Evolutionary conservation across 148 eudicot species (phyloP), one percentile per base, ranked within the genome.

Genomic region (Persicaria tinctoria): DNA sequence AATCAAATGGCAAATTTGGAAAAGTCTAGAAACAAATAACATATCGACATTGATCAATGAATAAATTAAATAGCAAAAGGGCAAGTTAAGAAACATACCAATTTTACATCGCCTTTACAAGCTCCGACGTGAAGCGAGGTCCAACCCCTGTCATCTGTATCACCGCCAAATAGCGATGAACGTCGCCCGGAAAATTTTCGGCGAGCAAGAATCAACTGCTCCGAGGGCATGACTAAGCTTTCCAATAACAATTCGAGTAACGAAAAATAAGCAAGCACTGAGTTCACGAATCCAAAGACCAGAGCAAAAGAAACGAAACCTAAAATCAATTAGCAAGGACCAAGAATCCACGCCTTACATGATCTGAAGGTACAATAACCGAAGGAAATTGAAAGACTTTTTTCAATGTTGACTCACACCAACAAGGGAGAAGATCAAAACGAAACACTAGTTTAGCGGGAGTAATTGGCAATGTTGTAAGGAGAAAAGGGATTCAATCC

Each of bases 121-220:
- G 93, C 90, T 74, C 83, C 82, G 46, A 91, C 79, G 70, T 91
- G 97, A 48, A 91, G 97, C 75, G 78, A 56, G 54, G 97, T 87
- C 97, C 97, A 91, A 56, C 97, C 97, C 74, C 97, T 85, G 82
- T 91, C 97, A 82, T 91, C 97, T 46, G 82, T 87, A 73, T 82
- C 86, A 0, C 71, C 74, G 32, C 78, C 82, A 45, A 68, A 68
- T 51, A 73, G 73, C 75, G 56, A 72, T 46, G 83, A 76, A 23
- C 84, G 88, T 76, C 88, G 83, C 45, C 84, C 82, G 54, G 80
- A 74, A 55, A 76, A n/a, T 68, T 73, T 75, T 46, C 89, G 79
- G 56, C 84, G 83, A 38, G 69, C 68, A 4, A 83, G 76, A 50
- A 64, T 80, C 70, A 62, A 56, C 51, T 75, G 81, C 44, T 83